Evolutionary conservation across 306 rosid genomes (phyloP).

Genomic region (Mucuna pruriens): DNA sequence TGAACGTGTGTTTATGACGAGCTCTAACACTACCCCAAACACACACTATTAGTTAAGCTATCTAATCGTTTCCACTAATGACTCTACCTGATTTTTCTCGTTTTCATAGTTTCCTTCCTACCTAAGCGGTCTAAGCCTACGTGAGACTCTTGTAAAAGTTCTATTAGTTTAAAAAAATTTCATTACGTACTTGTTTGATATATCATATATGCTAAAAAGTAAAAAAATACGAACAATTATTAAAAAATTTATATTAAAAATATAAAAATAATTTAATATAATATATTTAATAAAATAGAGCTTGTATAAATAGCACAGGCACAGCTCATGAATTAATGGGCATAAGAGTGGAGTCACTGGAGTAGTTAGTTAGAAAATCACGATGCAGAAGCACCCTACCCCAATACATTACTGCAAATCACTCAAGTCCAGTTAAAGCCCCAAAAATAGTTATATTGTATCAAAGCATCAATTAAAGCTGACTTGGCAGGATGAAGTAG

Average conservation of each 20-base stretch:
- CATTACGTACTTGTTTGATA: no score
- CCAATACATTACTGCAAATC: background rate
- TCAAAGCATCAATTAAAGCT: conserved; percentile 3
- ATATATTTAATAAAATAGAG: background rate
- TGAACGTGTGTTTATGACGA: no score
- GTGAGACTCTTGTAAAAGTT: background rate
- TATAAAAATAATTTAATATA: background rate
- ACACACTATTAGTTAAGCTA: background rate
- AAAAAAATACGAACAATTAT: background rate
- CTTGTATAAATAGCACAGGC: background rate
- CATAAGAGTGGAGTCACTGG: background rate
- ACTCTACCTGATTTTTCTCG: background rate
- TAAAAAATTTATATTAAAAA: background rate
- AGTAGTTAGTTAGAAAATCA: background rate
- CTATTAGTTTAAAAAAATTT: background rate
- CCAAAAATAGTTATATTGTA: conserved; percentile 4
- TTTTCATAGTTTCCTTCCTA: background rate
- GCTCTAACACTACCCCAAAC: no score
- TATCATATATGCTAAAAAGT: background rate
- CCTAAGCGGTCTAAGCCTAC: background rate
- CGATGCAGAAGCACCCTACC: background rate
- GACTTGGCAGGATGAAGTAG: background rate
- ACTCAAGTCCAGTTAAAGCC: background rate
- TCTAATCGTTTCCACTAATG: background rate
- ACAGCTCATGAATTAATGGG: background rate